phyloP scores from a whole-genome alignment of 306 rosid genomes.

The Vicia sativa region DNA sequence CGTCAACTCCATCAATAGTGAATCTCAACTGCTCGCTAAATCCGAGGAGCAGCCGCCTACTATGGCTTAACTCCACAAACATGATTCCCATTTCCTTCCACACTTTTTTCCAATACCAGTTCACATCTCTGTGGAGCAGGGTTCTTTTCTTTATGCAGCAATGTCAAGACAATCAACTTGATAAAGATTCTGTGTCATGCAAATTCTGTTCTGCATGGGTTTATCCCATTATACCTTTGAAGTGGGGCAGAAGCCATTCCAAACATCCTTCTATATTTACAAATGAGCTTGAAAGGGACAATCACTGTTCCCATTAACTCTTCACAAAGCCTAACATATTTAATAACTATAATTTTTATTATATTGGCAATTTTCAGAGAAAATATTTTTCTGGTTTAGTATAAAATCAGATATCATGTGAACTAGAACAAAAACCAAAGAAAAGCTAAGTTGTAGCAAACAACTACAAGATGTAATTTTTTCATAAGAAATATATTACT shows the following conservation, averaged over 20 bases:
- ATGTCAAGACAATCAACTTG: neutral
- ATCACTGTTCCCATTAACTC: neutral
- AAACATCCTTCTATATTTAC: neutral
- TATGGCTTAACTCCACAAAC: neutral
- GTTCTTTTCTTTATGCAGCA: neutral
- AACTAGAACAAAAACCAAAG: neutral
- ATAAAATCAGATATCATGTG: neutral
- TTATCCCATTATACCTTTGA: neutral
- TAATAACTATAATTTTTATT: neutral
- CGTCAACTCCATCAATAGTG: neutral
- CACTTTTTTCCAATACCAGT: neutral
- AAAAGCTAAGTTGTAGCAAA: neutral
- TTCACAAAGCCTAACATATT: neutral
- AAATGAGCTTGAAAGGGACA: neutral
- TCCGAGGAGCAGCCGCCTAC: neutral
- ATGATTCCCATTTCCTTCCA: neutral
- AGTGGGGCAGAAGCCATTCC: neutral
- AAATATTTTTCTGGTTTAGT: neutral
- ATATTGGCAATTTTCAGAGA: neutral
- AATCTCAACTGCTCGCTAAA: neutral
- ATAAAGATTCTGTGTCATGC: neutral
- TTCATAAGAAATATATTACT: no score
- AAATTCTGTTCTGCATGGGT: neutral
- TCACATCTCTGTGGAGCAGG: neutral
- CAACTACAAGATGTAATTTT: no score